Percentiles rank a stretch among this genome's conserved stretches.
Conservation (phyloP, 1,139 yeast genomes). For the Arxiozyma telluris region DNA sequence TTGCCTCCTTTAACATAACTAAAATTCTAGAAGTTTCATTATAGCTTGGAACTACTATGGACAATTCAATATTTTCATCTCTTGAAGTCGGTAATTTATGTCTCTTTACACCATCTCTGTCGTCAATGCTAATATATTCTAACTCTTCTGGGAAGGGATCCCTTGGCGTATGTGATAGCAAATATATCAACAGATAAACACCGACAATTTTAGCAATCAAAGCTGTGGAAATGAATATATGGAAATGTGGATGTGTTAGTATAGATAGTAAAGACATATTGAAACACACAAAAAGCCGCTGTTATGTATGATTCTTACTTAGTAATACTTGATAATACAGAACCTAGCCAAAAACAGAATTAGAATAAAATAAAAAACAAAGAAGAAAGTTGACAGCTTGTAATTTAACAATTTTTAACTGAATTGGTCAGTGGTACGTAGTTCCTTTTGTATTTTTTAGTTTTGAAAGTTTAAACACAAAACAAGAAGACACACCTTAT, state of each 20-base stretch:
- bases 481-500: background rate
- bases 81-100: conserved; percentile 19
- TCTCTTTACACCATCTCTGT: conserved; percentile 17
- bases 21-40: conserved; percentile 73
- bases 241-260: conserved; percentile 4
- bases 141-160: conserved; percentile 43
- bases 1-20: conserved; percentile 69
- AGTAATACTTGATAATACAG: background rate
- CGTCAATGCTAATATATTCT: conserved; percentile 37
- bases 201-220: background rate
- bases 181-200: conserved; percentile 37
- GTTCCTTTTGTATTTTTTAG: too few species aligned
- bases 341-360: background rate
- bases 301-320: background rate
- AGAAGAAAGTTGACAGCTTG: background rate
- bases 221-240: conserved; percentile 1
- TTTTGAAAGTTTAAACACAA: background rate
- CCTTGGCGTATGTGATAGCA: conserved; percentile 60
- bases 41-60: conserved; percentile 84
- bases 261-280: background rate
- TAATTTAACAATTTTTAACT: too few species aligned
- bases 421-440: too few species aligned
- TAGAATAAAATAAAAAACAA: too few species aligned
- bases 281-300: background rate
- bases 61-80: conserved; percentile 39